Conservation (phyloP, 257 asterid genomes). For the Jasminum sambac region DNA sequence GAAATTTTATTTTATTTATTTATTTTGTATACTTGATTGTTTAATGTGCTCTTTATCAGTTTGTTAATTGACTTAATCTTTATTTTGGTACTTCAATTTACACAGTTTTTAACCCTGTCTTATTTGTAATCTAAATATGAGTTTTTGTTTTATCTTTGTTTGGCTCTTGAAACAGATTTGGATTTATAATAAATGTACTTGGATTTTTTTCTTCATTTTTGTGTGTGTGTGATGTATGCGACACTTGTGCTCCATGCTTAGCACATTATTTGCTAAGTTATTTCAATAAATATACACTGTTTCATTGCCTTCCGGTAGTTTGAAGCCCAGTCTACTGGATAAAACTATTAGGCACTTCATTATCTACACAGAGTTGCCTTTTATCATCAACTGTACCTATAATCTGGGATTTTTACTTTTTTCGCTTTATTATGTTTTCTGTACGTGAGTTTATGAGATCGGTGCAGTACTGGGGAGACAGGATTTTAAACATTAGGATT, state of each 20-base stretch:
- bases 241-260: not conserved
- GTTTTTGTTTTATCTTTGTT: not conserved
- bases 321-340: not conserved
- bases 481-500: not conserved
- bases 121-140: not conserved
- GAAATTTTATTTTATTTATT: conserved; percentile 8
- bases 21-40: conserved; percentile 8
- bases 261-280: not conserved
- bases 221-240: not conserved
- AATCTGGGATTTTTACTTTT: not conserved
- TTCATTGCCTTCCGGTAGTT: not conserved
- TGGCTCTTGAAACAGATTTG: not conserved
- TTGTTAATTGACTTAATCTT: conserved; percentile 6
- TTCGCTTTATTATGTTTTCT: no score
- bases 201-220: not conserved
- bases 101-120: not conserved
- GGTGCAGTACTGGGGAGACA: not conserved
- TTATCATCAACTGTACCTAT: not conserved
- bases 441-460: not conserved
- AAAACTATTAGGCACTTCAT: not conserved
- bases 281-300: not conserved
- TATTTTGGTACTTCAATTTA: not conserved
- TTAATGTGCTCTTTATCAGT: conserved; percentile 4
- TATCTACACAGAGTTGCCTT: not conserved
- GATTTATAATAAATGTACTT: not conserved